Base-by-base conservation (phyloP, 352 stramenopile species). In the Globisporangium alternatum region DNA sequence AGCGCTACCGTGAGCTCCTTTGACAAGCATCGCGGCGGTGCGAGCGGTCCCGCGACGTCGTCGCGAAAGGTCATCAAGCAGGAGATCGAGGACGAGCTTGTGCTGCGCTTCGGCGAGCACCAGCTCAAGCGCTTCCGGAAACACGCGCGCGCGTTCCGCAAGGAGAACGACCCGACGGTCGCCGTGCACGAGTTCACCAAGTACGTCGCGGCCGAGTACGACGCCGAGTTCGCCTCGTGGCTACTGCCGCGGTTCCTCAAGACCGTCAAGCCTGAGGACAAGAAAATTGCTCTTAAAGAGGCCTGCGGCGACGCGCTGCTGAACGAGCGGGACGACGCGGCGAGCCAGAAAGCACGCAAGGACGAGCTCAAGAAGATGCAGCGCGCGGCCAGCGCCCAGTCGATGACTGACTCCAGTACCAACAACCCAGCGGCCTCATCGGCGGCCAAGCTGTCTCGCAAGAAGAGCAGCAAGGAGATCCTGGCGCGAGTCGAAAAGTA, bases 81-180 rank as follows among this genome's bases (percentile, higher is more conserved):
- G 25, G 80, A 90, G 63, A 93, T 93, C 47, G 81, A 91, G 61
- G 77, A 91, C 45, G 76, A 83, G 48, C 48, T 93, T 2, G 65
- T 75, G 15, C 49, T 78, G 6, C 81, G 76, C 21, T 70, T 73
- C 21, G 83, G 80, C 39, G 69, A 81, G 7, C 73, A 80, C 35
- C 60, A 78, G 31, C 70, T 90, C n/a, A 88, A 88, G 65, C 64
- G 74, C 9, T 93, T 90, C 54, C 88, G 87, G 57, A 93, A 93
- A 56, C 78, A 74, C 35, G 80, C 80, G 15, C 80, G 74, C 21
- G 67, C 72, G 55, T 89, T 90, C 61, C 80, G 81, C 10, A 86
- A 87, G 63, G 81, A 93, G 47, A 91, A 93, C 41, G 81, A 93
- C 64, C 71, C 73, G 0, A 56, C 78, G 5, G 68, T 74, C 9